Base-by-base conservation (phyloP, 2,329 filamentous ascomycete species). In the Colletotrichum sp. region DNA sequence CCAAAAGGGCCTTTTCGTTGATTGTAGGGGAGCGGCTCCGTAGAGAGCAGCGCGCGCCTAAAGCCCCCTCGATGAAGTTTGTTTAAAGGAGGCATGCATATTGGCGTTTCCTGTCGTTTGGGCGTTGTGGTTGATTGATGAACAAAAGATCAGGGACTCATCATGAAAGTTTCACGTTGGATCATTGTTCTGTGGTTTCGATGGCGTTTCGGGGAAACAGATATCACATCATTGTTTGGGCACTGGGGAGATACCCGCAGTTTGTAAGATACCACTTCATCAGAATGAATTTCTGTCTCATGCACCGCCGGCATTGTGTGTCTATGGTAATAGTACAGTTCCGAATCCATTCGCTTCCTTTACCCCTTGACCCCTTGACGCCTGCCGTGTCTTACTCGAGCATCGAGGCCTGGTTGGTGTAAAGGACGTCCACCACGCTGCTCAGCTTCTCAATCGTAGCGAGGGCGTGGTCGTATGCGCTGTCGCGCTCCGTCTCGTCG, bases 401-500 rank as follows among this genome's bases (percentile, higher is more conserved):
- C 90, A 97, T 89, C 76, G 95, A 98, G 66, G 97, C 97, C 88
- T 99, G 96, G 89, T 98, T 98, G 78, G 95, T 96, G 90, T 98
- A 99, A 82, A 99, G 89, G 79, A 98, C 95, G 86, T 99, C 97
- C 78, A 99, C 97, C 79, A 99, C 97, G 83, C 94, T 97, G 88
- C 96, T 96, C 85, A 99, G 87, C 92, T 98, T 98, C 84, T 98
- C 96, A 79, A 99, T 98, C 4, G 97, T 99, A 77, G 95, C 93
- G 82, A 99, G 89, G 6, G 97, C 97, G 15, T 96, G 94, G 85
- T 98, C 97, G 83, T 99, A 99, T 39, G 94, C 94, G 87, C 96
- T 93, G 84, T 99, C 97, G 78, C 96, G 92, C 84, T 97, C 94
- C 16, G 95, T 95, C 91, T 99, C 97, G 82, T 99, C 97, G 82